Evolutionary conservation across 257 asterid genomes (phyloP), one percentile per base, ranked within the genome.

Genomic region (Marsdenia floribunda): DNA sequence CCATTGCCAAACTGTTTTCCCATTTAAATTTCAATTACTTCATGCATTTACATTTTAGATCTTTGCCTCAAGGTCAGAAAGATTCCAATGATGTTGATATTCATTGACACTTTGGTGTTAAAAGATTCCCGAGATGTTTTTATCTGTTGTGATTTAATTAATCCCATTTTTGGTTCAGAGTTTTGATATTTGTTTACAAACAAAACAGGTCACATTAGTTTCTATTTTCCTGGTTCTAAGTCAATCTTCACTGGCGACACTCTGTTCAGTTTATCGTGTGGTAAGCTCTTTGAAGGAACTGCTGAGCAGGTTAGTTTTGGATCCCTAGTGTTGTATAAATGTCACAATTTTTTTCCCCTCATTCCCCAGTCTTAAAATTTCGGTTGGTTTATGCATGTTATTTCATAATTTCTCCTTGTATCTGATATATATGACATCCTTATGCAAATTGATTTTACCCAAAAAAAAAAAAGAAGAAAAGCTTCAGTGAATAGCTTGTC

Each of bases 231-330:
- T 6, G 84, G 96, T 53, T 89, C 96, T 37, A 91, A 88, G 82
- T 86, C 96, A 68, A 81, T 94, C 79, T 94, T 94, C 86, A 89
- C 98, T 0, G 98, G 97, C 73, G 97, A 94, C 85, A 92, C 99
- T 68, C 81, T 94, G 78, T 92, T 94, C 88, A 94, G 99, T 81
- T 88, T 94, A 77, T 92, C 99, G 49, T 94, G 99, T 80, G 99
- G 99, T 59, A 90, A 90, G 85, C 96, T 88, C 76, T 92, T 90
- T 60, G 97, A 94, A 82, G 99, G 97, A 86, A 92, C 96, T 76
- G 93, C 97, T 3, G 80, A 88, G 77, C 91, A 92, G 96, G 99
- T 94, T 79, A 80, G 40, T 42, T 52, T 53, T 79, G 72, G 53
- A 38, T 11, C 63, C 21, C 40, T 55, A 38, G 49, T 67, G 5